Percentiles rank a stretch among this genome's conserved stretches.
These are phyloP conservation scores for Pulveroboletus sp. DNA, from an alignment of 768 basidiomycete species.

Conservation along the genomic window DNA sequence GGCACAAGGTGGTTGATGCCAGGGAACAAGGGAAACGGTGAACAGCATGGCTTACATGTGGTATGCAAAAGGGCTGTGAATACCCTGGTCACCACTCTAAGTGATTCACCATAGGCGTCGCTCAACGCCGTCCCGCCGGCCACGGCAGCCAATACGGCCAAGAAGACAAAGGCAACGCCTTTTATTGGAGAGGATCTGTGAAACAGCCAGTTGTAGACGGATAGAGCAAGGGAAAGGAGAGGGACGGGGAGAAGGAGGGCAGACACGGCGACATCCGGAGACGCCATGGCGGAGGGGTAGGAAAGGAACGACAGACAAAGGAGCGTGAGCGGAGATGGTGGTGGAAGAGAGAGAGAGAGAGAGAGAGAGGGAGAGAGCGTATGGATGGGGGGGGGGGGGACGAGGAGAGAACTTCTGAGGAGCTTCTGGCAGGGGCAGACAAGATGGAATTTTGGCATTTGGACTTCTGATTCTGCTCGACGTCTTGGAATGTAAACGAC, in stretches of 20 bases:
- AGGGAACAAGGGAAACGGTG: not conserved
- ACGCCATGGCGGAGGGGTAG: slow-evolving; percentile 16
- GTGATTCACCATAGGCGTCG: slow-evolving; percentile 12
- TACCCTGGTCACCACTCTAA: slow-evolving; percentile 13
- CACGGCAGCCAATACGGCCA: slow-evolving; percentile 22
- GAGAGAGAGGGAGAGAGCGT: not conserved
- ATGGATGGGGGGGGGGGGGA: no score
- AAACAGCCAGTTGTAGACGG: slow-evolving; percentile 4
- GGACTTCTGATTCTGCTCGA: slow-evolving; percentile 11
- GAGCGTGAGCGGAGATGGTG: slow-evolving; percentile 8
- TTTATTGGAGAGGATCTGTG: slow-evolving; percentile 7
- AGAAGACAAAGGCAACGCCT: slow-evolving; percentile 11
- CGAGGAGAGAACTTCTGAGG: no score
- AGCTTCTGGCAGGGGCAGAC: slow-evolving; percentile 3
- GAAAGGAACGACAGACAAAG: slow-evolving; percentile 17
- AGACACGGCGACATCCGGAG: slow-evolving; percentile 22
- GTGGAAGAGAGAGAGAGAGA: slow-evolving; percentile 4
- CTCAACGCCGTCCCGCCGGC: slow-evolving; percentile 20
- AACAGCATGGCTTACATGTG: slow-evolving; percentile 13
- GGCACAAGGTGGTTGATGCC: not conserved
- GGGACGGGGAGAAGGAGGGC: slow-evolving; percentile 25
- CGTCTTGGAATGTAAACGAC: slow-evolving; percentile 9
- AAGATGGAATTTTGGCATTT: slow-evolving; percentile 16
- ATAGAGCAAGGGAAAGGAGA: slow-evolving; percentile 16
- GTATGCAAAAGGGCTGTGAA: slow-evolving; percentile 18